Percentiles rank a stretch among this genome's conserved stretches.
phyloP scores from a whole-genome alignment of 2,329 filamentous ascomycete genomes.

The Pseudocercospora eumusae region DNA sequence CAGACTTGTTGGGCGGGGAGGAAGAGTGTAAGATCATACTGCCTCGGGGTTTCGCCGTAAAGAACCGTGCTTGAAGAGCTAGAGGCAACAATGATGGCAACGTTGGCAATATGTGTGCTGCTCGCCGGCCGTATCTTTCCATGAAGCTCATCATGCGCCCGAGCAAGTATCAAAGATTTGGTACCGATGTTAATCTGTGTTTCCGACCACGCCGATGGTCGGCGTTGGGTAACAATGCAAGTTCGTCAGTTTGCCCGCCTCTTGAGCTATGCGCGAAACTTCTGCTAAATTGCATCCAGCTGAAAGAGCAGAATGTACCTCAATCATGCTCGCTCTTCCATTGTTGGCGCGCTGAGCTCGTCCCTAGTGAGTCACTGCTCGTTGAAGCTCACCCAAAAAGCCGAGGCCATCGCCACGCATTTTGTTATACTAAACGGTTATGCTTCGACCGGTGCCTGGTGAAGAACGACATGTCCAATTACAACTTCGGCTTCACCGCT shows the following conservation, averaged over 20 bases:
- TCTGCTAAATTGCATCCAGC: no score
- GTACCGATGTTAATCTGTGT: no score
- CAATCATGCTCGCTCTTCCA: background rate
- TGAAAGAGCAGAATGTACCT: background rate
- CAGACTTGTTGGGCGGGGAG: conserved; percentile 45
- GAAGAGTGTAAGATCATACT: conserved; percentile 52
- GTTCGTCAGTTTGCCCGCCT: background rate
- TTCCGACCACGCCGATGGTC: no score
- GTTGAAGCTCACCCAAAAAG: background rate
- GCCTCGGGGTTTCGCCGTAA: conserved; percentile 48
- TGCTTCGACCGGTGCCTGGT: background rate
- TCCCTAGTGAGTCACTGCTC: background rate
- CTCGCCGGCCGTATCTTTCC: no score
- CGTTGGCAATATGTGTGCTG: no score
- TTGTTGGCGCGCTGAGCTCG: no score
- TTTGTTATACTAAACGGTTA: background rate
- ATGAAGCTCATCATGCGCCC: no score
- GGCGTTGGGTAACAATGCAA: background rate
- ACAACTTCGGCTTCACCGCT: background rate
- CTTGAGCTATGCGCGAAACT: no score
- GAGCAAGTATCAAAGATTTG: no score
- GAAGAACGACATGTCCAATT: background rate
- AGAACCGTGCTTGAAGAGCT: no score
- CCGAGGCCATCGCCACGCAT: no score
- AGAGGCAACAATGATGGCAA: no score